Evolutionary conservation across 1,284 basidiomycete species (phyloP).

Genomic region (Ceratobasidium papillatum): DNA sequence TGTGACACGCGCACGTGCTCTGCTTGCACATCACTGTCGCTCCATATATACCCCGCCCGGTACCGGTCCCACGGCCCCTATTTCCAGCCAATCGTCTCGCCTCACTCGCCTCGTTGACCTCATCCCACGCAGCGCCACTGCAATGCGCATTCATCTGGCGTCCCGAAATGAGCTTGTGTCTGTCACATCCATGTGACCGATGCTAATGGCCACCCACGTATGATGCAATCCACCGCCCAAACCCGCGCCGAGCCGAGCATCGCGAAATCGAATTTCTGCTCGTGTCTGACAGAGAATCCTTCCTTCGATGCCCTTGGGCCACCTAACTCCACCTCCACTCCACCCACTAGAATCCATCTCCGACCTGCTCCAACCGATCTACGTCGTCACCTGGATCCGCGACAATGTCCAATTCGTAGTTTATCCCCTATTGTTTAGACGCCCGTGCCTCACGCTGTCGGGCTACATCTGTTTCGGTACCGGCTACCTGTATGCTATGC

Average conservation of each 20-base stretch:
- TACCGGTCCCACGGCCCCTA: slow-evolving; percentile 2
- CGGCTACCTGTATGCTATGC: neutral
- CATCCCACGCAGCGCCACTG: neutral
- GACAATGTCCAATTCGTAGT: neutral
- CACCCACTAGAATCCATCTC: neutral
- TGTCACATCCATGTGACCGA: slow-evolving; percentile 4
- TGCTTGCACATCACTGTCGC: neutral
- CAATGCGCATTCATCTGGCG: too few relatives aligned
- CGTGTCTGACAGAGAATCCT: neutral
- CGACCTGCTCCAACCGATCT: neutral
- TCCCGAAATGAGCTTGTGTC: too few relatives aligned
- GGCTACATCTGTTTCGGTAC: neutral
- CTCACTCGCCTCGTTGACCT: neutral
- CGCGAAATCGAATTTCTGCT: too few relatives aligned
- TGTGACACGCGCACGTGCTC: neutral
- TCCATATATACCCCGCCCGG: neutral
- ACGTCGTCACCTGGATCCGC: neutral
- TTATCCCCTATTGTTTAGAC: slow-evolving; percentile 2
- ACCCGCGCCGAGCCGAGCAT: neutral
- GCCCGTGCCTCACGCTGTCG: neutral
- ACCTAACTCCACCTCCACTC: neutral
- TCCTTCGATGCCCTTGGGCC: neutral
- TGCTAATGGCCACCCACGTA: neutral
- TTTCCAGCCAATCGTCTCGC: neutral
- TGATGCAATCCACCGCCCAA: neutral